phyloP scores from a whole-genome alignment of 371 early-diverging fungal genomes.

The Basidiobolus meristosporus region DNA sequence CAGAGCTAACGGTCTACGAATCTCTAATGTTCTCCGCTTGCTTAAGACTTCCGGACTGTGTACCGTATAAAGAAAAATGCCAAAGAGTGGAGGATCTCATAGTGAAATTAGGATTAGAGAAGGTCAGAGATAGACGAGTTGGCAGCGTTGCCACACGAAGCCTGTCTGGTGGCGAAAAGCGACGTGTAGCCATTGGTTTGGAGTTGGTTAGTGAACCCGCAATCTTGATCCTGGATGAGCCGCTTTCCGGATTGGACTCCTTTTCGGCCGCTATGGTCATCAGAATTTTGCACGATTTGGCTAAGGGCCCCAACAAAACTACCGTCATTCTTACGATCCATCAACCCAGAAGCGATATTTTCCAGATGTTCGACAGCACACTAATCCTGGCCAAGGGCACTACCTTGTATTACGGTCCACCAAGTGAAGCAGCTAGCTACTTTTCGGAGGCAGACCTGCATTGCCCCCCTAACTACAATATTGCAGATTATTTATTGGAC shows the following conservation, averaged over 20 bases:
- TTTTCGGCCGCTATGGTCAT: not conserved
- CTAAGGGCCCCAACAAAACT: not conserved
- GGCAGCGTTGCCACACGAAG: not conserved
- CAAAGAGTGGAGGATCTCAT: constrained; percentile 32
- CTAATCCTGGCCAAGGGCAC: constrained; percentile 18
- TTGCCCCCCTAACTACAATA: too few species aligned
- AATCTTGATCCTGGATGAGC: constrained; percentile 94
- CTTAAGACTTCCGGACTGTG: constrained; percentile 33
- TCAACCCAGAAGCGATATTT: constrained; percentile 17
- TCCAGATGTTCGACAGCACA: constrained; percentile 20
- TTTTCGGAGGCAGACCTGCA: too few species aligned
- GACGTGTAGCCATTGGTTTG: constrained; percentile 71
- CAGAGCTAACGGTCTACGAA: constrained; percentile 67
- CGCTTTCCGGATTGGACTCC: constrained; percentile 50
- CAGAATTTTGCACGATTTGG: not conserved
- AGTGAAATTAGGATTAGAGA: constrained; percentile 50
- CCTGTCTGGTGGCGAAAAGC: constrained; percentile 54
- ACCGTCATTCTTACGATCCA: constrained; percentile 24
- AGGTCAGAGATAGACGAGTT: not conserved
- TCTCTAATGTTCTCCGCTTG: constrained; percentile 58
- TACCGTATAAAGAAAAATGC: constrained; percentile 30
- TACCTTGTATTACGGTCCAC: too few species aligned
- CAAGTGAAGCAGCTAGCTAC: too few species aligned
- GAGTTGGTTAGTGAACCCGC: constrained; percentile 82
- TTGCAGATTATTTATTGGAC: too few species aligned